Base-by-base conservation (phyloP, 106 monocot species). In the Acanthochlamys bracteata region DNA sequence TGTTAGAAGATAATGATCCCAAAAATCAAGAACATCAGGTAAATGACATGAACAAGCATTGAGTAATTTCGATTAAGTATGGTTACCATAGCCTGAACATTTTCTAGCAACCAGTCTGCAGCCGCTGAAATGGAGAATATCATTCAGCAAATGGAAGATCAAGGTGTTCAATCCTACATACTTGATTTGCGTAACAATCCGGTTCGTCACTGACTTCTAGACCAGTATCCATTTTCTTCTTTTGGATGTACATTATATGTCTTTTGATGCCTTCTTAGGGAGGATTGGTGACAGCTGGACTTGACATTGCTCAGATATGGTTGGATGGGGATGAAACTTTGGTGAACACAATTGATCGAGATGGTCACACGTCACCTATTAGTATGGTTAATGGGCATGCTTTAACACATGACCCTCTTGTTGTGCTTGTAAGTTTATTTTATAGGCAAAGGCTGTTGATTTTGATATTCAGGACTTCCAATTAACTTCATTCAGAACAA, bases 271-370 rank as follows among this genome's bases (percentile, higher is more conserved):
- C 53, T 14, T 43, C 47, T 67, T 71, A 96, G 95, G 95, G 95
- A 56, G 90, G 95, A 47, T 67, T 96, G n/a, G 82, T 96, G n/a
- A 90, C 77, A 75, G 82, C 90, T 60, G 95, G 95, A 69, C 74
- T 96, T 4, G 95, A 96, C 73, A 87, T 96, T 66, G 95, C 95
- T 33, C 82, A 90, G 72, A 96, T 96, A 67, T 96, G 95, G 95
- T 70, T 96, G 69, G 95, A 96, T 66, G 95, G 90, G 23, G 79
- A 91, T 68, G 86, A 87, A 65, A 96, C 78, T 51, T 73, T 96
- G 7, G 95, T 96, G 39, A 96, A 96, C 80, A 90, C 95, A 41
- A 76, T 96, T 55, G 95, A 96, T 39, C 72, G 90, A 7, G 87
- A 96, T 41, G 95, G 90, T 61, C 77, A 96, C 74, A 85, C 83